phyloP scores from a whole-genome alignment of 495 filamentous ascomycete genomes.

The Bathelium albidoporum region DNA sequence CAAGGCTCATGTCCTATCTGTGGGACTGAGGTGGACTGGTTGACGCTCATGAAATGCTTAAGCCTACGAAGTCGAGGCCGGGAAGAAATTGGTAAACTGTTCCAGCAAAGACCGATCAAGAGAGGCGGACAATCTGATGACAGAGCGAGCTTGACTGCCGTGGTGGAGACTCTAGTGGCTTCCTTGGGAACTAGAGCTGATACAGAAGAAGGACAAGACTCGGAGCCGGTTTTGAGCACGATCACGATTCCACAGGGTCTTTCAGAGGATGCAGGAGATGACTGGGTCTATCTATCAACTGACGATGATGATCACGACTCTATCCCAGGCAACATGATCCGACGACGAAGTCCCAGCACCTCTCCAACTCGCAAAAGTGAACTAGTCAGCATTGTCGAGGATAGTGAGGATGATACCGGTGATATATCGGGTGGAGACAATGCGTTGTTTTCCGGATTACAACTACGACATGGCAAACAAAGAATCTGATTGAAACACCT shows the following conservation, averaged over 20 bases:
- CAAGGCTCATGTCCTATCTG: conserved; percentile 67
- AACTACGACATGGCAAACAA: too few relatives aligned
- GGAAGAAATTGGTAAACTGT: conserved; percentile 52
- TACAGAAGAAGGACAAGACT: conserved; percentile 25
- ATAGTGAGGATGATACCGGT: conserved; percentile 50
- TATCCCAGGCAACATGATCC: conserved; percentile 15
- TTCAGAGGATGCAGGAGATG: conserved; percentile 9
- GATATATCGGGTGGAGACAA: conserved; percentile 35
- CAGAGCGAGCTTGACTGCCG: conserved; percentile 5
- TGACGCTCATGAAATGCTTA: conserved; percentile 69
- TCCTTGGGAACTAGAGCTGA: conserved; percentile 3
- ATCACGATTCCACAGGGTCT: background rate
- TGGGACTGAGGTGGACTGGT: conserved; percentile 53
- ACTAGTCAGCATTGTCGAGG: conserved; percentile 40
- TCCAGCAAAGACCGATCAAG: conserved; percentile 43
- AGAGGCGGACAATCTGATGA: conserved; percentile 5
- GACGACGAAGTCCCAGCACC: conserved; percentile 8
- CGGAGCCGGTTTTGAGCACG: conserved; percentile 15
- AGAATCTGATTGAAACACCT: too few relatives aligned
- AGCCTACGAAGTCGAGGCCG: conserved; percentile 57
- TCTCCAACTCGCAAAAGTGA: background rate
- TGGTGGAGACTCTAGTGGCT: conserved; percentile 4
- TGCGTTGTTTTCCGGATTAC: too few relatives aligned
- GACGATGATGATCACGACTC: conserved; percentile 9
- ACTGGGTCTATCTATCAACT: conserved; percentile 12